Conservation (phyloP, 1,139 yeast genomes). For the Wickerhamomyces sp. region DNA sequence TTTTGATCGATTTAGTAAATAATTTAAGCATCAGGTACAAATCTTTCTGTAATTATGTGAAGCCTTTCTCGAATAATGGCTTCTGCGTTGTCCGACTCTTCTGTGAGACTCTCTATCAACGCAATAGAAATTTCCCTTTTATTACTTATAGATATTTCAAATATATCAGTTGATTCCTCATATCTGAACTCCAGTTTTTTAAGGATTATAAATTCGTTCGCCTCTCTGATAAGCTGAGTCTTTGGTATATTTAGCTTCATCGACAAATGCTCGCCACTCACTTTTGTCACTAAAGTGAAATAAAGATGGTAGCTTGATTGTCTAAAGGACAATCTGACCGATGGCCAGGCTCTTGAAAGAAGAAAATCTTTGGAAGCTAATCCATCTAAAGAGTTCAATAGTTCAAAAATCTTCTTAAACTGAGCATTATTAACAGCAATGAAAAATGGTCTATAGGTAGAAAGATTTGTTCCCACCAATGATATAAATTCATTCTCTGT, state of each 20-base stretch:
- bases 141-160: conserved; percentile 11
- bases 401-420: conserved; percentile 14
- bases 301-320: conserved; percentile 21
- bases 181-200: conserved; percentile 15
- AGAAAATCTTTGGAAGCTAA: conserved; percentile 9
- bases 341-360: conserved; percentile 17
- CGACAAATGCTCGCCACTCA: conserved; percentile 18
- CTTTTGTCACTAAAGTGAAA: conserved; percentile 19
- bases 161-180: conserved; percentile 10
- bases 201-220: conserved; percentile 11
- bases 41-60: neutral
- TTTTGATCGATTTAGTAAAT: neutral
- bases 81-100: conserved; percentile 12
- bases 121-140: conserved; percentile 11
- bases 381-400: conserved; percentile 10
- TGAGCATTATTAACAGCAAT: conserved; percentile 14
- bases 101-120: conserved; percentile 16
- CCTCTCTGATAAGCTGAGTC: conserved; percentile 11
- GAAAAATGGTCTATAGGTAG: conserved; percentile 14
- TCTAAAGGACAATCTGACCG: conserved; percentile 18
- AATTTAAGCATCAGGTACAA: neutral
- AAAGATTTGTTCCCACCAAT: conserved; percentile 15
- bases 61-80: neutral
- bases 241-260: conserved; percentile 17
- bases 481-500: conserved; percentile 13